These are phyloP conservation scores for Ustilago shanxiensis DNA, from an alignment of 1,284 basidiomycete species.

Conservation along the genomic window DNA sequence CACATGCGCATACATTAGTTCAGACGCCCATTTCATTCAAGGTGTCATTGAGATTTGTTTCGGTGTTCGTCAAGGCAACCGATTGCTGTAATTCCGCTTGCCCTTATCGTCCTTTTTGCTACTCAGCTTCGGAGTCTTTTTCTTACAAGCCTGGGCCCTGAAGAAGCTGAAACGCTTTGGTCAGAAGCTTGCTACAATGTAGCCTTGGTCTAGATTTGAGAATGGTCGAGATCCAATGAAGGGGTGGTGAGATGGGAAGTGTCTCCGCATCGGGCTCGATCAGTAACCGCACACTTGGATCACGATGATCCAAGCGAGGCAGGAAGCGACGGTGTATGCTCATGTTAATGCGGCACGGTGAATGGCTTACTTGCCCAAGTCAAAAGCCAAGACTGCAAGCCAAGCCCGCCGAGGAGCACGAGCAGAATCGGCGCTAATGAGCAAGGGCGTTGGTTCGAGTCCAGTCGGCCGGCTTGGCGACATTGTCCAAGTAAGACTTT, in stretches of 20 bases:
- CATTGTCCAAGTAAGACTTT: too few relatives aligned
- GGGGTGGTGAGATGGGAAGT: neutral
- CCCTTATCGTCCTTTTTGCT: neutral
- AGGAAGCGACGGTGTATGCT: too few relatives aligned
- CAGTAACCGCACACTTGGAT: neutral
- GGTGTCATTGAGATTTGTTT: neutral
- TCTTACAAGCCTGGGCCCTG: too few relatives aligned
- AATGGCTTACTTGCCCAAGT: neutral
- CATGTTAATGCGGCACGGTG: neutral
- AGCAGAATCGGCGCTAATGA: too few relatives aligned
- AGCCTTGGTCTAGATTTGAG: too few relatives aligned
- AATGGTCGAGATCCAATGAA: neutral
- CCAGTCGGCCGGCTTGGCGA: too few relatives aligned
- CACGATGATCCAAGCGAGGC: too few relatives aligned
- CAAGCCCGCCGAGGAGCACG: neutral
- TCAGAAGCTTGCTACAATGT: neutral
- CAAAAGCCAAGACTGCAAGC: neutral
- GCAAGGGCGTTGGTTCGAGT: too few relatives aligned
- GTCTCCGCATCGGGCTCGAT: neutral
- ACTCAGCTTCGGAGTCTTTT: too few relatives aligned
- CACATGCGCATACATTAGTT: neutral
- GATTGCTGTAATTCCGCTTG: neutral
- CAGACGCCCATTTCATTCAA: neutral
- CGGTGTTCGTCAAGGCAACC: neutral
- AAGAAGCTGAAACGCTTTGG: too few relatives aligned